phyloP scores from a whole-genome alignment of 1,139 yeast species.

The Debaryomyces nepalensis region DNA sequence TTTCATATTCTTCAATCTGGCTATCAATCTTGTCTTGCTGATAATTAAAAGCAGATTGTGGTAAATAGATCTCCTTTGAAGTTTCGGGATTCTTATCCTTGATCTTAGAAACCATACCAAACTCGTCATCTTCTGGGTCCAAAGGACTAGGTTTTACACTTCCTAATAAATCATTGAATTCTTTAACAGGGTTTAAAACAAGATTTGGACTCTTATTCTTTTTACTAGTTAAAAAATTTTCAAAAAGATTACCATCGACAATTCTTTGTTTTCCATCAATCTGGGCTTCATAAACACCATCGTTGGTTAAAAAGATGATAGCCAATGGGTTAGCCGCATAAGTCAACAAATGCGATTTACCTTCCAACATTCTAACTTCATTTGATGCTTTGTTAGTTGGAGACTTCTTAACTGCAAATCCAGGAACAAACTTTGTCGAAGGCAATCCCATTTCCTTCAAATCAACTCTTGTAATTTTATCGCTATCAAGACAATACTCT shows the following conservation, averaged over 20 bases:
- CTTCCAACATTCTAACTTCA: slow-evolving; percentile 34
- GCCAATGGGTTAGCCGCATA: slow-evolving; percentile 26
- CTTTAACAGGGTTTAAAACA: slow-evolving; percentile 27
- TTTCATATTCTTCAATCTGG: slow-evolving; percentile 20
- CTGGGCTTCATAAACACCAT: slow-evolving; percentile 37
- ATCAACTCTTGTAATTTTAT: slow-evolving; percentile 30
- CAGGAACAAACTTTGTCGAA: slow-evolving; percentile 28
- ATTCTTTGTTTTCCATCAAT: slow-evolving; percentile 26
- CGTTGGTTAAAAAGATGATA: slow-evolving; percentile 29
- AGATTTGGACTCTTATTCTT: slow-evolving; percentile 22
- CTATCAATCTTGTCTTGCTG: slow-evolving; percentile 19
- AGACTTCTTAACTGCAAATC: slow-evolving; percentile 28
- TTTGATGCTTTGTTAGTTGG: slow-evolving; percentile 32
- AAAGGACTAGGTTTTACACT: slow-evolving; percentile 23
- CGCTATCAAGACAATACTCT: slow-evolving; percentile 29
- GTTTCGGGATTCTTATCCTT: slow-evolving; percentile 19
- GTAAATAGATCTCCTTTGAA: slow-evolving; percentile 20
- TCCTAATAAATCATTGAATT: slow-evolving; percentile 22
- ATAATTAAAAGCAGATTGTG: slow-evolving; percentile 23
- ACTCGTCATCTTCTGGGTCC: slow-evolving; percentile 26
- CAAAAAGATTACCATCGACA: slow-evolving; percentile 32
- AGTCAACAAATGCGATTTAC: slow-evolving; percentile 26
- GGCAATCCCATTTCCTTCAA: slow-evolving; percentile 29
- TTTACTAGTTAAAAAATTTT: slow-evolving; percentile 25
- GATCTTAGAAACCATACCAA: slow-evolving; percentile 26